Evolutionary conservation across 495 filamentous ascomycete species (phyloP).

Genomic region (Penicillium macrosclerotiorum): DNA sequence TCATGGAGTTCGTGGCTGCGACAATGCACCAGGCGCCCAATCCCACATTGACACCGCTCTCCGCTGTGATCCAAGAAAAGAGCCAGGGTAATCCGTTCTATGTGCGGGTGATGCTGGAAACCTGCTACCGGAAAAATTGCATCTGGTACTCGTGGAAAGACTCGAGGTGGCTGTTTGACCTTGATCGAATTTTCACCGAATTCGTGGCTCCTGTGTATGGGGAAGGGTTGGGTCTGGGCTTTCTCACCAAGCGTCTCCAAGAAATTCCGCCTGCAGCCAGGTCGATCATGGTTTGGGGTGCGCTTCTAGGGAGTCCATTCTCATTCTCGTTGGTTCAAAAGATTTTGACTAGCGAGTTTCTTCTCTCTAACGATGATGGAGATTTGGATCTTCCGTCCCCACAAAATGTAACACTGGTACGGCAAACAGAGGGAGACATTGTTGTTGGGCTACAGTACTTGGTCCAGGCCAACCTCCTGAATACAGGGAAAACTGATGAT

Average conservation of each 20-base stretch:
- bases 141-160: slow-evolving; percentile 86
- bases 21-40: slow-evolving; percentile 58
- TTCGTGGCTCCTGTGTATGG: slow-evolving; percentile 75
- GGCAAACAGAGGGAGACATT: slow-evolving; percentile 50
- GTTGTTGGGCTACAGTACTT: slow-evolving; percentile 76
- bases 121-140: slow-evolving; percentile 78
- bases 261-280: slow-evolving; percentile 70
- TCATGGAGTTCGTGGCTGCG: slow-evolving; percentile 70
- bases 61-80: slow-evolving; percentile 77
- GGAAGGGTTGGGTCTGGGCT: slow-evolving; percentile 73
- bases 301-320: slow-evolving; percentile 74
- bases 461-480: slow-evolving; percentile 72
- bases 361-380: slow-evolving; percentile 45
- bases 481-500: slow-evolving; percentile 76
- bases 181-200: slow-evolving; percentile 78
- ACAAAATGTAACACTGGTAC: slow-evolving; percentile 29
- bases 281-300: slow-evolving; percentile 83
- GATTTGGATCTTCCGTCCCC: slow-evolving; percentile 34
- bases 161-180: slow-evolving; percentile 75
- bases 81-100: slow-evolving; percentile 83
- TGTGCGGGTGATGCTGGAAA: slow-evolving; percentile 85
- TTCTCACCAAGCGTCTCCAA: slow-evolving; percentile 70
- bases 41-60: slow-evolving; percentile 40
- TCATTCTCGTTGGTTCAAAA: slow-evolving; percentile 78
- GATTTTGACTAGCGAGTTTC: slow-evolving; percentile 67